Percentiles rank a stretch among this genome's conserved stretches.
Conservation (phyloP, 805 yeast genomes). For the Ogataea angusta region DNA sequence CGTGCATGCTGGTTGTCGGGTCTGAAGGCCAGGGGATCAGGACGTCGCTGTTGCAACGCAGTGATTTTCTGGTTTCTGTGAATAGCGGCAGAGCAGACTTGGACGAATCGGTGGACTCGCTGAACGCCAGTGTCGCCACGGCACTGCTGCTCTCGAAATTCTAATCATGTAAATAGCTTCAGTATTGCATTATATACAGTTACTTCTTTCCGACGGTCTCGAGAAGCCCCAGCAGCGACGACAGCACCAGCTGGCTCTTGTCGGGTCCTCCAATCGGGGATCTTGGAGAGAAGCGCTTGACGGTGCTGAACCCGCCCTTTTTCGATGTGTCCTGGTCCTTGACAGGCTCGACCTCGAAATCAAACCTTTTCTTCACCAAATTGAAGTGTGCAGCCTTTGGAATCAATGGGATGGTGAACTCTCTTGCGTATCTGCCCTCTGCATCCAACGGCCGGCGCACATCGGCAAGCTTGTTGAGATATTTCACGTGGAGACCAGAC, state of each 20-base stretch:
- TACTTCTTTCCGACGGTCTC: constrained; percentile 21
- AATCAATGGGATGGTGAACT: constrained; percentile 27
- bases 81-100: constrained; percentile 24
- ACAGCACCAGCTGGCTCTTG: constrained; percentile 21
- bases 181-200: constrained; percentile 7
- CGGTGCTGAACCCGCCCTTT: constrained; percentile 13
- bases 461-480: constrained; percentile 18
- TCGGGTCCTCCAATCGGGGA: constrained; percentile 21
- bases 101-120: constrained; percentile 58
- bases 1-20: constrained; percentile 73
- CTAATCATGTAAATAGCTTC: constrained; percentile 1
- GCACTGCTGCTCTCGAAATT: constrained; percentile 53
- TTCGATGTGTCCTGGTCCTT: constrained; percentile 11
- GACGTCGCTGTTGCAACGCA: constrained; percentile 54
- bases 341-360: constrained; percentile 26
- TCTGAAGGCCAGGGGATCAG: constrained; percentile 85
- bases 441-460: constrained; percentile 23
- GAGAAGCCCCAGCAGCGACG: constrained; percentile 23
- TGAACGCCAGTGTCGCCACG: constrained; percentile 89
- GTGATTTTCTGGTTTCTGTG: constrained; percentile 50
- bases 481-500: constrained; percentile 25
- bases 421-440: constrained; percentile 28
- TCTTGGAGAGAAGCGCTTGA: constrained; percentile 19
- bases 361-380: constrained; percentile 21
- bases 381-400: constrained; percentile 27